Percentiles rank a stretch among this genome's conserved stretches.
Evolutionary conservation across 345 rosid species (phyloP).

Genomic region (Hibiscus tridactylites): DNA sequence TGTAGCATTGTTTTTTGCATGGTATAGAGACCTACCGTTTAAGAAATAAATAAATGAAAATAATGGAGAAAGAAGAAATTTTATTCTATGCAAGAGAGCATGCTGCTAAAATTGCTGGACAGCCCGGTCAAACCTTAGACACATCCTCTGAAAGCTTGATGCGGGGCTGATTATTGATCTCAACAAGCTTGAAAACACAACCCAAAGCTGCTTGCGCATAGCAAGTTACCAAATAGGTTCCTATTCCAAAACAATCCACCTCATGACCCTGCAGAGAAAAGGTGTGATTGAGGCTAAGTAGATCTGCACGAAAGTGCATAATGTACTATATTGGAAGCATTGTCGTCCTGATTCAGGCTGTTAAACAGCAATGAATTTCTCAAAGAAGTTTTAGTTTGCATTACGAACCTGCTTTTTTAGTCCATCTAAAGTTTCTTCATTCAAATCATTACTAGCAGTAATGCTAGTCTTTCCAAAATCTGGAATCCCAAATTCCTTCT

Average conservation of each 20-base stretch:
- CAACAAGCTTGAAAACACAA: conserved; percentile 97
- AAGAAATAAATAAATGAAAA: neutral
- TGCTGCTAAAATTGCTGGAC: neutral
- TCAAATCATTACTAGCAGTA: conserved; percentile 93
- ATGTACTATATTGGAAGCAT: neutral
- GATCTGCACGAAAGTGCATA: neutral
- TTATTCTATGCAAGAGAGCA: neutral
- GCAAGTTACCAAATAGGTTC: conserved; percentile 91
- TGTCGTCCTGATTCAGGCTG: neutral
- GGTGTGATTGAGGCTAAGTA: neutral
- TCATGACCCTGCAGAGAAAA: conserved; percentile 67
- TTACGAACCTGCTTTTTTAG: conserved; percentile 76
- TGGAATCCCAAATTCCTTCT: conserved; percentile 57
- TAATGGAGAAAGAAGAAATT: neutral
- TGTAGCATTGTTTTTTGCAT: conserved; percentile 65
- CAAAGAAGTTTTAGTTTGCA: neutral
- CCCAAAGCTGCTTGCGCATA: conserved; percentile 93
- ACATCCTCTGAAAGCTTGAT: conserved; percentile 98
- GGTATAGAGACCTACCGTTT: conserved; percentile 82
- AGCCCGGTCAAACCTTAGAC: conserved; percentile 52
- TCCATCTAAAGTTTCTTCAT: conserved; percentile 94
- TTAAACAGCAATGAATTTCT: neutral
- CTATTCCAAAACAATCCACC: conserved; percentile 91
- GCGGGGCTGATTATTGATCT: conserved; percentile 83
- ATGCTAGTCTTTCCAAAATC: conserved; percentile 72